Evolutionary conservation across 169 alveolate genomes (phyloP), one percentile per base, ranked within the genome.

Genomic region (Babesia gibsoni): DNA sequence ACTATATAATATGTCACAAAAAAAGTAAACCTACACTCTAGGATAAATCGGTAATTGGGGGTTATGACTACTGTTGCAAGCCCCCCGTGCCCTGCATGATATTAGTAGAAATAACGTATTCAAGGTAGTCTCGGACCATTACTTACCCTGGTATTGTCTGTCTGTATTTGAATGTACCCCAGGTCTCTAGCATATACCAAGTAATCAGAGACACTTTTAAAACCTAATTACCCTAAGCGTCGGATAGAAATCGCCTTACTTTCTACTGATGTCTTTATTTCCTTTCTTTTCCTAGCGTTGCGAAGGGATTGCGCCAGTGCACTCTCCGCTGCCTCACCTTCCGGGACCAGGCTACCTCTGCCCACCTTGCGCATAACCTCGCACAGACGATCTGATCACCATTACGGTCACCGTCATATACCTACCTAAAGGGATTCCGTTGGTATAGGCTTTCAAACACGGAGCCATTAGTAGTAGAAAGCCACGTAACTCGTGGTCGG

Each of bases 401-500:
- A 14, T 25, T 45, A 22, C 0, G 12, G 4, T 16, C 20, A 18
- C 1, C 18, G 22, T 4, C 8, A 4, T 23, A n/a, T 9, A 22
- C 35, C 6, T 58, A 79, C 88, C 74, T 48, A 79, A 61, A 1
- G 77, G 29, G 33, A 79, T 37, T 16, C 53, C 50, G 22, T 48
- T 33, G 4, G 80, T 32, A 43, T 67, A 58, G 25, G 88, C 78
- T 50, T 69, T 79, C 35, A 79, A 59, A 39, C 82, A 70, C 5
- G 88, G 88, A 0, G 69, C 20, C 45, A 79, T 27, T 22, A 79
- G 20, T 4, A 79, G 42, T 10, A 79, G 39, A 30, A 79, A 79
- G 10, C 88, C 88, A n/a, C 88, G 66, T 6, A 79, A 49, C 48
- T 79, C 88, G 27, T 79, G 88, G 52, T 67, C 82, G 16, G 79